Conservation (phyloP, 208 protist genomes). For the Trypanosoma congolense region DNA sequence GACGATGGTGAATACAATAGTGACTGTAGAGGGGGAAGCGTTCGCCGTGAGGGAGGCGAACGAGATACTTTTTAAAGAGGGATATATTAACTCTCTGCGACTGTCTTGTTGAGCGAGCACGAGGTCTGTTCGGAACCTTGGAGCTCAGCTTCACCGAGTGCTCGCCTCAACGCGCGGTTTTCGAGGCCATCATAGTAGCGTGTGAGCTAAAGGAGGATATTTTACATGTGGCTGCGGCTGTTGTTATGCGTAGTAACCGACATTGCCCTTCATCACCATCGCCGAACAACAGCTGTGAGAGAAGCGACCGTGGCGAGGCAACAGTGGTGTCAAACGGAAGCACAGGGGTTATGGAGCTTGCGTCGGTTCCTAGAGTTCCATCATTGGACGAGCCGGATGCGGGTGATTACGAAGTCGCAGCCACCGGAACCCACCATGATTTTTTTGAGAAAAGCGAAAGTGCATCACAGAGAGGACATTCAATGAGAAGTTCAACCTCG, state of each 20-base stretch:
- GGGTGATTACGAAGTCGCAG: no score
- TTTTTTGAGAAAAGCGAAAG: no score
- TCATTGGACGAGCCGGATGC: no score
- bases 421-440: no score
- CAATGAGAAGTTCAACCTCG: no score
- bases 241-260: neutral
- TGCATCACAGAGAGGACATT: no score
- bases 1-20: neutral
- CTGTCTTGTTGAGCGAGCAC: constrained; percentile 3
- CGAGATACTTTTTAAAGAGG: constrained; percentile 6
- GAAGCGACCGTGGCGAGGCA: no score
- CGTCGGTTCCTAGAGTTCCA: no score
- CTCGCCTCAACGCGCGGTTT: constrained; percentile 16
- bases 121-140: constrained; percentile 16
- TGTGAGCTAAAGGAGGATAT: constrained; percentile 23
- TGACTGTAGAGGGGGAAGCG: neutral
- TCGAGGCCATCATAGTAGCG: constrained; percentile 19
- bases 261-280: neutral
- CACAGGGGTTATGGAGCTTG: no score
- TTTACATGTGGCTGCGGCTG: constrained; percentile 4
- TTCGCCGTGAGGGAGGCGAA: neutral
- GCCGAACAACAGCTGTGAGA: neutral
- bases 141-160: constrained; percentile 21
- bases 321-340: no score
- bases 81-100: constrained; percentile 18